Base-by-base conservation (phyloP, 148 eudicot species). In the Polygonum maritimum region DNA sequence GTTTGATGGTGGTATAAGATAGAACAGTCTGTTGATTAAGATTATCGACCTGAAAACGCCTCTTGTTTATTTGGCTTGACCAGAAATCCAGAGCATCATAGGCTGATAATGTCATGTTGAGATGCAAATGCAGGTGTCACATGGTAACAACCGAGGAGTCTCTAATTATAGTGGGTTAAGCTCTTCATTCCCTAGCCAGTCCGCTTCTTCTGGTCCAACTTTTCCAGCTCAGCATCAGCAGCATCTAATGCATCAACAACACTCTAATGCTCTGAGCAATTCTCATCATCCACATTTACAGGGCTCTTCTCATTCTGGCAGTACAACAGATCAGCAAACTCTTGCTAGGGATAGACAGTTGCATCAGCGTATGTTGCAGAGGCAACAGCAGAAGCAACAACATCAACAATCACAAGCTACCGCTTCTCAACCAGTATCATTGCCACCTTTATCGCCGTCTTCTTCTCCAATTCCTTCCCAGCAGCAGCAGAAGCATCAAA, bases 321-420 rank as follows among this genome's bases (percentile, higher is more conserved):
- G 82, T 73, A 58, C 87, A 9, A 58, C 87, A 9, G 96, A 90
- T 75, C 89, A 90, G 36, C 92, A 89, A 87, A 87, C 92, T 47
- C 84, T 80, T 80, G 82, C 89, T 31, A 94, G 91, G 84, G 93
- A 94, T 69, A 83, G 87, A 78, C 93, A 90, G 76, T 71, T 86
- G 75, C 90, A 79, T 63, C 79, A 77, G 63, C 74, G 79, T 51
- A 69, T 67, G 79, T 49, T 77, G 26, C 79, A 69, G 44, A 88
- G 82, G 74, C 87, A 82, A 40, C 88, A 83, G 62, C 96, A 84
- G 38, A 88, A 82, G 0, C 87, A 79, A 48, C 87, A 87, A 49
- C 36, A 82, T 54, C 77, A 85, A 70, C 80, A 85, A 69, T 78
- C 96, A 22, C 89, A 86, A 76, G 55, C 86, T 62, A 21, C 85